These are phyloP conservation scores for Botrytis elliptica DNA, from an alignment of 2,329 filamentous ascomycete species.

Conservation along the genomic window DNA sequence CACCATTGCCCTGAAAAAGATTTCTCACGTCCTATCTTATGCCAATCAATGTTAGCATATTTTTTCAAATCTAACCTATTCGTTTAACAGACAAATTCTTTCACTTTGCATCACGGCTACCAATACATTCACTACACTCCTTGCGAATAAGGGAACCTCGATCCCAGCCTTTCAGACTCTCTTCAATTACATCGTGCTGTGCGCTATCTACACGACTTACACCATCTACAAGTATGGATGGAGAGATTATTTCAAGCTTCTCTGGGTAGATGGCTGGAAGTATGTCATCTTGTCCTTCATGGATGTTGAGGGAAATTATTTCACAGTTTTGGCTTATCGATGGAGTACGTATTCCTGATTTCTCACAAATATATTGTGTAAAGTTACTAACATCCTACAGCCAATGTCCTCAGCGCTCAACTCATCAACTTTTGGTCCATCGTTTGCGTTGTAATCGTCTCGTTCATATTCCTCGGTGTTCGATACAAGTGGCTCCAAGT, in stretches of 20 bases:
- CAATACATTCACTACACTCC: conserved; percentile 83
- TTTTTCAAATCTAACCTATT: conserved; percentile 19
- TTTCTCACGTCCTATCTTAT: conserved; percentile 28
- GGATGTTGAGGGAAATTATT: conserved; percentile 97
- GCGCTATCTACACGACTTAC: conserved; percentile 75
- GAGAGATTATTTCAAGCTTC: conserved; percentile 63
- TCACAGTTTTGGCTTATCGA: conserved; percentile 89
- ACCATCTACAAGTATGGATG: conserved; percentile 79
- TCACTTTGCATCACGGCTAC: conserved; percentile 88
- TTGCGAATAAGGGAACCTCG: conserved; percentile 65
- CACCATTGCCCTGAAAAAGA: conserved; percentile 78
- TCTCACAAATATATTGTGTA: background rate
- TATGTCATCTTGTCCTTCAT: conserved; percentile 90
- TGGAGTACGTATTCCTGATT: conserved; percentile 35
- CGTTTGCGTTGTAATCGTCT: conserved; percentile 83
- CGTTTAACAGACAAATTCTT: conserved; percentile 62
- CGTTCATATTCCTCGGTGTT: conserved; percentile 78
- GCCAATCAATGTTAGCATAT: conserved; percentile 1
- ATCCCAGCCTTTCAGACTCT: conserved; percentile 95
- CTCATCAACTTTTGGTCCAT: conserved; percentile 99
- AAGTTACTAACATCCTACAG: conserved; percentile 42
- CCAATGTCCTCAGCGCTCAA: conserved; percentile 88
- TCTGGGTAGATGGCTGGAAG: conserved; percentile 79
- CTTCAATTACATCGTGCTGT: conserved; percentile 89
- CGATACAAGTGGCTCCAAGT: conserved; percentile 89